Percentiles rank a stretch among this genome's conserved stretches.
phyloP scores from a whole-genome alignment of 352 stramenopile genomes.

The Paralagenidium karlingii region DNA sequence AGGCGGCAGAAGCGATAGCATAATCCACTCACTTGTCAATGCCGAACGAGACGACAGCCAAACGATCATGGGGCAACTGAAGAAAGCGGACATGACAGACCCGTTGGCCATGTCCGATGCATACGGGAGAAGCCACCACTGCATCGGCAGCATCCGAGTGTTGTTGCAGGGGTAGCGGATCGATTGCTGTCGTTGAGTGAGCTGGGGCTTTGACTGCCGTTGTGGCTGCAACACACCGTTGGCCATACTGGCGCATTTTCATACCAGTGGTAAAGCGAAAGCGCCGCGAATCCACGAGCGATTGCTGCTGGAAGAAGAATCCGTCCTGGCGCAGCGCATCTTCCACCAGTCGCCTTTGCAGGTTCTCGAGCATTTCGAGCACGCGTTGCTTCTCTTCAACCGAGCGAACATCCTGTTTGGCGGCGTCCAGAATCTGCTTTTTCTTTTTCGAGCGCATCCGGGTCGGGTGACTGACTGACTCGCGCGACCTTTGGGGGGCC shows the following conservation, averaged over 20 bases:
- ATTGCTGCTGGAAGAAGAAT: constrained; percentile 44
- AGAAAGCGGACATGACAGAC: background rate
- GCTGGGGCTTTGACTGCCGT: background rate
- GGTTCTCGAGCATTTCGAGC: constrained; percentile 30
- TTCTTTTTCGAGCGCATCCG: no score
- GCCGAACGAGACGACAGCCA: constrained; percentile 18
- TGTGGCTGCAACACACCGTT: background rate
- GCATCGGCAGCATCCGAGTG: background rate
- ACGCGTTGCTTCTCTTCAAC: constrained; percentile 18
- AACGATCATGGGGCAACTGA: background rate
- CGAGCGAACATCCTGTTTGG: constrained; percentile 31
- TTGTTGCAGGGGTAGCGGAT: background rate
- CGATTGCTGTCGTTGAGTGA: constrained; percentile 1
- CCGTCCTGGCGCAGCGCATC: constrained; percentile 48
- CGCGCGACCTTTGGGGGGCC: no score
- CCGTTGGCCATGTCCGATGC: background rate
- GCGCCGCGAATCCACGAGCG: constrained; percentile 18
- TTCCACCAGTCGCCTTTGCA: constrained; percentile 47
- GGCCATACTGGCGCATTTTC: constrained; percentile 12
- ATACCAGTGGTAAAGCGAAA: constrained; percentile 35
- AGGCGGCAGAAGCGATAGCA: background rate
- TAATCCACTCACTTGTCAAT: constrained; percentile 19
- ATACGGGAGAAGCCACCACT: no score
- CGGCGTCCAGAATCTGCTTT: no score
- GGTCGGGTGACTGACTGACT: no score